These are phyloP conservation scores for Plasmodium malariae DNA, from an alignment of 169 alveolate genomes.

Conservation along the genomic window DNA sequence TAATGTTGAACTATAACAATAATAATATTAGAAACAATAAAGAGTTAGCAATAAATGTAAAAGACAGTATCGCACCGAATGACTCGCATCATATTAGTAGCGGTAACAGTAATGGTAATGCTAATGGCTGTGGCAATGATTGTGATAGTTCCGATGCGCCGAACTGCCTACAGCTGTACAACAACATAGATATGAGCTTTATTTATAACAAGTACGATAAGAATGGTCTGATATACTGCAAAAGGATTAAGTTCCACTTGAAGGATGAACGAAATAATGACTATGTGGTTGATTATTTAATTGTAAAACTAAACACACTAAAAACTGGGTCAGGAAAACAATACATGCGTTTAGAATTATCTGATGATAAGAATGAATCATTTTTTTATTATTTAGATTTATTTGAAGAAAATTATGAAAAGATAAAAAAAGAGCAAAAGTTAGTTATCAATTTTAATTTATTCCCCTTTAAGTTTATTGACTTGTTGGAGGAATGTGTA, in stretches of 20 bases:
- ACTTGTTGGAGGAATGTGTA: slow-evolving; percentile 62
- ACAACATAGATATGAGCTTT: slow-evolving; percentile 51
- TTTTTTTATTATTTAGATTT: slow-evolving; percentile 70
- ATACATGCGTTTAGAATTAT: slow-evolving; percentile 57
- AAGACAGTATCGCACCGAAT: no score
- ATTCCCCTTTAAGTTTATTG: slow-evolving; percentile 72
- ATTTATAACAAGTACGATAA: slow-evolving; percentile 61
- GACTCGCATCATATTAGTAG: not conserved
- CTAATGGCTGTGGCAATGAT: not conserved
- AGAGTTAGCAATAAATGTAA: no score
- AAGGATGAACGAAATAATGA: slow-evolving; percentile 38
- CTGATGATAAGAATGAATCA: slow-evolving; percentile 54
- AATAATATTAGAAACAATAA: no score
- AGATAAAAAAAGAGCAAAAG: slow-evolving; percentile 59
- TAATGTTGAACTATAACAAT: no score
- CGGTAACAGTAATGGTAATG: not conserved
- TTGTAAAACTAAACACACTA: slow-evolving; percentile 44
- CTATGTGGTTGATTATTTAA: slow-evolving; percentile 1
- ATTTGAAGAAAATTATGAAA: slow-evolving; percentile 72
- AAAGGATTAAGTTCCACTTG: slow-evolving; percentile 27
- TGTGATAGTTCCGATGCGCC: no score
- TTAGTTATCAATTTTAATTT: slow-evolving; percentile 68
- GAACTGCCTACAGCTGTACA: not conserved
- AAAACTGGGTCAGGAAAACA: slow-evolving; percentile 37
- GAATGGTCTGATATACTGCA: slow-evolving; percentile 63